These are phyloP conservation scores for Penicillium dipodomyicola DNA, from an alignment of 495 filamentous ascomycete species.

Conservation along the genomic window DNA sequence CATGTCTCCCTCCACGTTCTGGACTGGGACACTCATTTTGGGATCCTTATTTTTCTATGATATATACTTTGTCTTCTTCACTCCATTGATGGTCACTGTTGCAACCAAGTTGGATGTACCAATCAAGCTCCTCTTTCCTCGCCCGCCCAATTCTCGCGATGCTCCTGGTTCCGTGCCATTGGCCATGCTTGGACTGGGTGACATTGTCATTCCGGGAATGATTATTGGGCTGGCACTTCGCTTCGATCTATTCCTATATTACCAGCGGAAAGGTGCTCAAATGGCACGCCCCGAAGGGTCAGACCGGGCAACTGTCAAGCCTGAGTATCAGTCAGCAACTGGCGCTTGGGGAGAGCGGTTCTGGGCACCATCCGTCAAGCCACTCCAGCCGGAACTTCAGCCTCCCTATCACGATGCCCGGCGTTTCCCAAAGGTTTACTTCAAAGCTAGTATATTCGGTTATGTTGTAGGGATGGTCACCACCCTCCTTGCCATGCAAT, in stretches of 20 bases:
- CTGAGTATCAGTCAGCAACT: conserved; percentile 58
- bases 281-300: conserved; percentile 38
- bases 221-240: conserved; percentile 84
- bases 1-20: conserved; percentile 88
- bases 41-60: conserved; percentile 87
- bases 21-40: conserved; percentile 75
- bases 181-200: conserved; percentile 89
- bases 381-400: conserved; percentile 32
- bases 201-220: conserved; percentile 92
- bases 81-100: conserved; percentile 94
- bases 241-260: conserved; percentile 85
- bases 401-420: conserved; percentile 43
- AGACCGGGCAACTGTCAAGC: conserved; percentile 41
- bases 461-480: conserved; percentile 77
- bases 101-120: conserved; percentile 87
- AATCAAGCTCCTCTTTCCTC: conserved; percentile 87
- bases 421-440: conserved; percentile 82
- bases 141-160: conserved; percentile 47
- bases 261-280: conserved; percentile 56
- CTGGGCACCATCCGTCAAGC: conserved; percentile 57
- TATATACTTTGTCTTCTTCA: conserved; percentile 96
- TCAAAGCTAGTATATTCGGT: conserved; percentile 72
- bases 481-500: conserved; percentile 74
- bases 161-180: conserved; percentile 46
- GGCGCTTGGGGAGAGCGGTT: conserved; percentile 82